Conservation (phyloP, 495 filamentous ascomycete genomes). For the Penicillium salamii region DNA sequence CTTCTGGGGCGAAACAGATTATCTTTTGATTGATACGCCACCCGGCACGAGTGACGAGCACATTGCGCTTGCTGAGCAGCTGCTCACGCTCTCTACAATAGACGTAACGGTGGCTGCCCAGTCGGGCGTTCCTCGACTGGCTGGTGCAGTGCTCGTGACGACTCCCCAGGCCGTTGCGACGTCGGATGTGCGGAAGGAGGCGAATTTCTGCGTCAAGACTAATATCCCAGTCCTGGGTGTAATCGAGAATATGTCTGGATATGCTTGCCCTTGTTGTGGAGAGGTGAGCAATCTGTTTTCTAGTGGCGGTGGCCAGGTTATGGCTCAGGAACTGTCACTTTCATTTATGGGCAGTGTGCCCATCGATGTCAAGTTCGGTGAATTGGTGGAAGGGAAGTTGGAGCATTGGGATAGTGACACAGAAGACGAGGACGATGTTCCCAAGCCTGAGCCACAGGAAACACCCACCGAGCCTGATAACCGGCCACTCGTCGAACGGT, state of each 20-base stretch:
- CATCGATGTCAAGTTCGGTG: slow-evolving; percentile 74
- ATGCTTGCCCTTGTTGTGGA: slow-evolving; percentile 91
- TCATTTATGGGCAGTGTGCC: slow-evolving; percentile 84
- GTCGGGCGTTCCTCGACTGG: slow-evolving; percentile 44
- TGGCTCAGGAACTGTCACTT: slow-evolving; percentile 83
- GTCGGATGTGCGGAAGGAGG: slow-evolving; percentile 90
- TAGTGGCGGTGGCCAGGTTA: slow-evolving; percentile 82
- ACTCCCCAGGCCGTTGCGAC: slow-evolving; percentile 94
- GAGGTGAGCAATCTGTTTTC: slow-evolving; percentile 92
- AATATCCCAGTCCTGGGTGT: slow-evolving; percentile 80
- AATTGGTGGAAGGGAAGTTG: slow-evolving; percentile 61
- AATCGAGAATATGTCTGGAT: slow-evolving; percentile 97
- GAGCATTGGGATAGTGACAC: slow-evolving; percentile 34
- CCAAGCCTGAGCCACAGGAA: slow-evolving; percentile 43
- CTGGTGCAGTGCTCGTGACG: slow-evolving; percentile 89
- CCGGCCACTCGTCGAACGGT: slow-evolving; percentile 69
- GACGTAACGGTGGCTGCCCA: slow-evolving; percentile 22
- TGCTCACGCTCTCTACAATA: slow-evolving; percentile 54
- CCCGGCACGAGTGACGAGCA: slow-evolving; percentile 97
- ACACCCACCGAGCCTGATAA: slow-evolving; percentile 44
- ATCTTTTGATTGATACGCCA: slow-evolving; percentile 91
- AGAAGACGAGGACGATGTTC: slow-evolving; percentile 41
- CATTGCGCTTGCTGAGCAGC: slow-evolving; percentile 85
- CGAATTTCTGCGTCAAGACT: slow-evolving; percentile 92
- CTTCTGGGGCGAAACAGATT: slow-evolving; percentile 84